Evolutionary conservation across 1,284 basidiomycete species (phyloP), one percentile per base, ranked within the genome.

Genomic region (Ustilago esculenta): DNA sequence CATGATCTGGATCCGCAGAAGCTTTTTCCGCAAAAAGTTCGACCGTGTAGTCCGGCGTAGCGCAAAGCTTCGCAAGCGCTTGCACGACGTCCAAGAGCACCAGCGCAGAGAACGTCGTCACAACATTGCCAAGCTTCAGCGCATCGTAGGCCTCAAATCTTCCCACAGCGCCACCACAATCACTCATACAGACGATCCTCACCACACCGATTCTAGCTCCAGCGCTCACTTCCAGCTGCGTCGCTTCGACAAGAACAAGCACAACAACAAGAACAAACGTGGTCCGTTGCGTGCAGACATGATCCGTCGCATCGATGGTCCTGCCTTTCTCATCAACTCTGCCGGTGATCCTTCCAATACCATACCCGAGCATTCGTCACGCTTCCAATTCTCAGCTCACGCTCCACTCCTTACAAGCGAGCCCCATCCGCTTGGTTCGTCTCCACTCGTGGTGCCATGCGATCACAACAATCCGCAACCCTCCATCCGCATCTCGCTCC

Each of bases 271-370:
- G 40, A 50, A 49, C 29, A 72, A 65, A 36, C 73, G 72, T 30
- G 50, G 55, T 17, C 77, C 73, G 5, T 52, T 81, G n/a, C 72
- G 70, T 8, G 72, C 75, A n/a, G 75, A 75, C 54, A 81, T 81
- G 79, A 73, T 81, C 24, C 67, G 72, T n/a, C 64, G 80, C 14
- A 69, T 76, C 32, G 76, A 81, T 27, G 66, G 71, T 11, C 80
- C 80, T 7, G 80, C 80, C 15, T 76, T 81, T 25, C 72, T 79
- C 27, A 73, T 81, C 64, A 81, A 81, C 41, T 76, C 77, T 18
- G 71, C 66, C 14, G 75, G 73, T 15, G 64, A 67, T 23, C 57
- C 50, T 9, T 67, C 64, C 43, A 63, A 67, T n/a, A 47, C 48
- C 23, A 54, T 72, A 4, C 69, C 69, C 2, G 64, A 72, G 20